phyloP scores from a whole-genome alignment of 352 stramenopile species.

The Phytophthora uliginosa region DNA sequence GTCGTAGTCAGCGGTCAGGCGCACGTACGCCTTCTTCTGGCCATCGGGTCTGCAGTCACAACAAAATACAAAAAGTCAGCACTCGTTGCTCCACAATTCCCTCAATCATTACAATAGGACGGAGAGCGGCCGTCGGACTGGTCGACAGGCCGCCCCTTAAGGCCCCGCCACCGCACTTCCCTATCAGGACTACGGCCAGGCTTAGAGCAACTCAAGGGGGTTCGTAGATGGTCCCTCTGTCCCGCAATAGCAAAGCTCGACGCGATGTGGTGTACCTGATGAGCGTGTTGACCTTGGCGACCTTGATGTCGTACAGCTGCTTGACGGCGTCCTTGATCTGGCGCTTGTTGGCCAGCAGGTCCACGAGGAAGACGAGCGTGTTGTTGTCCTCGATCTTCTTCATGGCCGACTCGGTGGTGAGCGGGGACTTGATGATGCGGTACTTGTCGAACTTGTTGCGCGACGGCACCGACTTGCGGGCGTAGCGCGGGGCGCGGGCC shows the following conservation, averaged over 20 bases:
- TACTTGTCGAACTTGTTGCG: constrained; percentile 99
- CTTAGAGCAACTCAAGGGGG: constrained; percentile 19
- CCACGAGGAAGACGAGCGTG: constrained; percentile 99
- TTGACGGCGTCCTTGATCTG: constrained; percentile 99
- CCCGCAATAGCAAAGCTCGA: constrained; percentile 61
- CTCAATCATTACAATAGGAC: constrained; percentile 8
- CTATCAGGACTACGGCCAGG: constrained; percentile 57
- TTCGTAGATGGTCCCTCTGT: constrained; percentile 31
- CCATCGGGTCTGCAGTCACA: constrained; percentile 93
- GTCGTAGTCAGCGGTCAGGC: constrained; percentile 99
- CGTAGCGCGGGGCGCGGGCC: constrained; percentile 97
- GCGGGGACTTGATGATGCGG: constrained; percentile 99
- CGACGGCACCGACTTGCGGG: constrained; percentile 93
- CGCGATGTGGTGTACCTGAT: constrained; percentile 96
- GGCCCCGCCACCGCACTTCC: constrained; percentile 40
- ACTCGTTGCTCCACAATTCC: constrained; percentile 2
- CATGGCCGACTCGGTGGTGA: constrained; percentile 99
- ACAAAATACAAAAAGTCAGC: constrained; percentile 26
- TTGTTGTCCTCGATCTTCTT: constrained; percentile 99
- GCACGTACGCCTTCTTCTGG: constrained; percentile 99
- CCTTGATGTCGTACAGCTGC: constrained; percentile 99
- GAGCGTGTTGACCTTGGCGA: constrained; percentile 99
- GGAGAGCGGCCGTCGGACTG: constrained; percentile 17
- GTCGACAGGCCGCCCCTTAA: constrained; percentile 27
- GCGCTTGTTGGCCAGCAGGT: constrained; percentile 99